Evolutionary conservation across 805 yeast genomes (phyloP).

Genomic region (Kluyveromyces siamensis): DNA sequence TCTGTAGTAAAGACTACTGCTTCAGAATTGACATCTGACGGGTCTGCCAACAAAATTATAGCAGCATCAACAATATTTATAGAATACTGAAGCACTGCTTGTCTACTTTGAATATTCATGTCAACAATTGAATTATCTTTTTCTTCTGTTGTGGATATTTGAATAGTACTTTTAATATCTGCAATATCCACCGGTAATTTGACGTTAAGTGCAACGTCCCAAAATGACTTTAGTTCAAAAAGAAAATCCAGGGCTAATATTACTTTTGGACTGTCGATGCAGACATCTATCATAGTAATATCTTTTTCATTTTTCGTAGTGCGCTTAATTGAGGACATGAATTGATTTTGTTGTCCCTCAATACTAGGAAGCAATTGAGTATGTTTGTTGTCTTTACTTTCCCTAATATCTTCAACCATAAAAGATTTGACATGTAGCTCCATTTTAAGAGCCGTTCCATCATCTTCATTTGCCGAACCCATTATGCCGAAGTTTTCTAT

Average conservation of each 20-base stretch:
- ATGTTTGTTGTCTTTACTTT: slow-evolving; percentile 55
- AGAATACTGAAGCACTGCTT: slow-evolving; percentile 38
- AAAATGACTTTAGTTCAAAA: slow-evolving; percentile 60
- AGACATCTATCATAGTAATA: slow-evolving; percentile 42
- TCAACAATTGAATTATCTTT: slow-evolving; percentile 3
- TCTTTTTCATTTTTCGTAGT: slow-evolving; percentile 33
- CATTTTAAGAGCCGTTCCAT: slow-evolving; percentile 48
- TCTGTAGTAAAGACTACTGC: slow-evolving; percentile 87
- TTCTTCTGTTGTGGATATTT: slow-evolving; percentile 1
- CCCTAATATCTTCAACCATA: slow-evolving; percentile 67
- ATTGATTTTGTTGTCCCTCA: slow-evolving; percentile 57
- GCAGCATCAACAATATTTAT: slow-evolving; percentile 72
- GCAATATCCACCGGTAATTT: slow-evolving; percentile 8
- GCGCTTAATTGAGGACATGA: slow-evolving; percentile 45
- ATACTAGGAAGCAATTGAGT: slow-evolving; percentile 72
- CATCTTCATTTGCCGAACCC: slow-evolving; percentile 35
- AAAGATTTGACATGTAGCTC: slow-evolving; percentile 63
- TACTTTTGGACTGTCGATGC: slow-evolving; percentile 72
- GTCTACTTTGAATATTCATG: not conserved
- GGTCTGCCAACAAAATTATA: slow-evolving; percentile 71
- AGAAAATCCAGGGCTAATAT: slow-evolving; percentile 82
- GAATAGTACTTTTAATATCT: not conserved
- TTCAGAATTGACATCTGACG: slow-evolving; percentile 58
- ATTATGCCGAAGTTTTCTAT: slow-evolving; percentile 48
- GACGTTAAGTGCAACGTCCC: slow-evolving; percentile 39